Percentiles rank a stretch among this genome's conserved stretches.
Evolutionary conservation across 2,329 filamentous ascomycete genomes (phyloP).

Genomic region (Coniochaeta sp.): DNA sequence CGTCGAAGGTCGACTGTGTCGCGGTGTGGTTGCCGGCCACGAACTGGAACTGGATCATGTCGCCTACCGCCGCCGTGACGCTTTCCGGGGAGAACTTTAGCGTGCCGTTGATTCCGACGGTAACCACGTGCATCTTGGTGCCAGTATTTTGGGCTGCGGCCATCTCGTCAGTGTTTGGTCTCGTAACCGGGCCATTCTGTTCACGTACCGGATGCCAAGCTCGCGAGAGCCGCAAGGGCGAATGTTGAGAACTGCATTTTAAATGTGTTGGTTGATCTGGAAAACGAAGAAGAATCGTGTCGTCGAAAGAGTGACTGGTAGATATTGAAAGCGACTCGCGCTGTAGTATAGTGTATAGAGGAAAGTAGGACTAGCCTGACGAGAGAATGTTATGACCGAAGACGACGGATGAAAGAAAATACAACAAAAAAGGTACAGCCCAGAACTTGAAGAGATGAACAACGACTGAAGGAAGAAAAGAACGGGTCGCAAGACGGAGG

Average conservation of each 20-base stretch:
- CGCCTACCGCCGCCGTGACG: slow-evolving; percentile 54
- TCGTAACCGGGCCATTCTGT: neutral
- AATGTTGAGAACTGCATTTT: slow-evolving; percentile 48
- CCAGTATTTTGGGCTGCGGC: slow-evolving; percentile 16
- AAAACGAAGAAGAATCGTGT: slow-evolving; percentile 15
- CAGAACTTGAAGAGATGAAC: neutral
- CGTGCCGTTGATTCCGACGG: slow-evolving; percentile 39
- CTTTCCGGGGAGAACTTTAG: slow-evolving; percentile 60
- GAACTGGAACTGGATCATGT: slow-evolving; percentile 63
- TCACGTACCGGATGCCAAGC: slow-evolving; percentile 35
- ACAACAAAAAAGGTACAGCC: neutral
- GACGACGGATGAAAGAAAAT: slow-evolving; percentile 15
- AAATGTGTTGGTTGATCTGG: slow-evolving; percentile 14
- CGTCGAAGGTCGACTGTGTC: slow-evolving; percentile 67
- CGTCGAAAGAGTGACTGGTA: slow-evolving; percentile 18
- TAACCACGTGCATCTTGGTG: slow-evolving; percentile 48
- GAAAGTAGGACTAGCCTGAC: slow-evolving; percentile 39
- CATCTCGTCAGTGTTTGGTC: slow-evolving; percentile 1
- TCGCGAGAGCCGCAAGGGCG: slow-evolving; percentile 37
- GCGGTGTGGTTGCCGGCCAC: slow-evolving; percentile 67
- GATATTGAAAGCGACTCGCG: slow-evolving; percentile 35
- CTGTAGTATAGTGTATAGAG: slow-evolving; percentile 23
- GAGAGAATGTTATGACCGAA: slow-evolving; percentile 20
- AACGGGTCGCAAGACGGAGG: slow-evolving; percentile 9
- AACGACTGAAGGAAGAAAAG: neutral